These are phyloP conservation scores for Emydomyces testavorans DNA, from an alignment of 2,329 filamentous ascomycete genomes.

Conservation along the genomic window DNA sequence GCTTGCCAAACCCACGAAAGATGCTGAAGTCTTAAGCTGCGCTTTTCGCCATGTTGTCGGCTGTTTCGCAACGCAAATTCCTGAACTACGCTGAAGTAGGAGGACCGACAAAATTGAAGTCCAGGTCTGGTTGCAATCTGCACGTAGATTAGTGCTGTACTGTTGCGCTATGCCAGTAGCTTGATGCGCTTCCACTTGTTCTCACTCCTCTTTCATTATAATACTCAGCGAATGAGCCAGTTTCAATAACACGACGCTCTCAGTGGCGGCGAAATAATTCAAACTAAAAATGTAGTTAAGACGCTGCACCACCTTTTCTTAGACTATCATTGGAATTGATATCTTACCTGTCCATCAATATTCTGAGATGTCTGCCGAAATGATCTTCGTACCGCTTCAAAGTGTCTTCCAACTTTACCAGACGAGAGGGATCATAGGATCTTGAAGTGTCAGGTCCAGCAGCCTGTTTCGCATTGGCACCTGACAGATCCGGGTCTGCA, in stretches of 20 bases:
- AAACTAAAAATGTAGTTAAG: slow-evolving; percentile 34
- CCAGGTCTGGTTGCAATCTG: not conserved
- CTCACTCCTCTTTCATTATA: slow-evolving; percentile 34
- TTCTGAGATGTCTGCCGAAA: slow-evolving; percentile 84
- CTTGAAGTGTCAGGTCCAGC: slow-evolving; percentile 20
- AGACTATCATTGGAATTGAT: slow-evolving; percentile 1
- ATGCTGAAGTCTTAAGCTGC: no score
- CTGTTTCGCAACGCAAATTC: no score
- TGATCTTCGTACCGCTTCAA: slow-evolving; percentile 87
- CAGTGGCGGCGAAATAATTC: slow-evolving; percentile 94
- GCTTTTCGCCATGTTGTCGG: no score
- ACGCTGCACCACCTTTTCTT: not conserved
- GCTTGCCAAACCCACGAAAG: no score
- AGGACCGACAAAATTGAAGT: no score
- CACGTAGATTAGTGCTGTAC: not conserved
- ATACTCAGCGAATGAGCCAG: slow-evolving; percentile 41
- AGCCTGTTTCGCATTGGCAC: slow-evolving; percentile 19
- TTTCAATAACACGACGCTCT: slow-evolving; percentile 86
- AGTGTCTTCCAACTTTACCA: slow-evolving; percentile 73
- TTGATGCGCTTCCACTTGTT: no score
- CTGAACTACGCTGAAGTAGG: no score
- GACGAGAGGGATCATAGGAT: slow-evolving; percentile 46
- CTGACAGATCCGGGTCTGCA: slow-evolving; percentile 62
- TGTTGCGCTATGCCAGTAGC: not conserved
- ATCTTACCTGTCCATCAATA: slow-evolving; percentile 65